Evolutionary conservation across 2,329 filamentous ascomycete species (phyloP).

Genomic region (Gaeumannomyces tritici): DNA sequence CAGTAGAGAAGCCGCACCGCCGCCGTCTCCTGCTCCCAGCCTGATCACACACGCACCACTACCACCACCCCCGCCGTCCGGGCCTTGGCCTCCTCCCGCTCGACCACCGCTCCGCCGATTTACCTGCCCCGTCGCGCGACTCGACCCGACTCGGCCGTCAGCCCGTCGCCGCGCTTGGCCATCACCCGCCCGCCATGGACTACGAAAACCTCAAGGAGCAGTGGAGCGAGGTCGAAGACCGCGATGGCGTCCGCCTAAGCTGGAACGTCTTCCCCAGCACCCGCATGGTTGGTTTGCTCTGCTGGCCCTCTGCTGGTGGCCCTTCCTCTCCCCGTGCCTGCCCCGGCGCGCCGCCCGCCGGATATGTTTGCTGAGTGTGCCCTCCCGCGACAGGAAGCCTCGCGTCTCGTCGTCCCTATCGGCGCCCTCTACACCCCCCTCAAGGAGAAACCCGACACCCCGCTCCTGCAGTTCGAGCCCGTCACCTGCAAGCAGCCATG

Average conservation of each 20-base stretch:
- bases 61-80: not conserved
- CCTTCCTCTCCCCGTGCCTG: too few species aligned
- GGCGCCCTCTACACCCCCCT: constrained; percentile 91
- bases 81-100: not conserved
- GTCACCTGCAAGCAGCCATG: constrained; percentile 95
- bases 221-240: constrained; percentile 93
- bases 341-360: constrained; percentile 10
- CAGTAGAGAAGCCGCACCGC: not conserved
- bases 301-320: not conserved
- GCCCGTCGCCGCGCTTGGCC: not conserved
- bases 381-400: constrained; percentile 61
- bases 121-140: not conserved
- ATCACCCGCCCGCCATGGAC: constrained; percentile 53
- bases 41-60: not conserved
- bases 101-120: too few species aligned
- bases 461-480: constrained; percentile 88
- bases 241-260: constrained; percentile 89
- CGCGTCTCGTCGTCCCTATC: constrained; percentile 88
- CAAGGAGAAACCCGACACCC: constrained; percentile 87
- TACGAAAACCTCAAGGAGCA: constrained; percentile 90
- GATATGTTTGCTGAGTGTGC: constrained; percentile 5
- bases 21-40: not conserved
- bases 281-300: constrained; percentile 65
- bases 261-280: constrained; percentile 99
- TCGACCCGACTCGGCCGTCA: not conserved